Evolutionary conservation across 176 grass and related monocot species (phyloP), one percentile per base, ranked within the genome.

Genomic region (Avena eriantha): DNA sequence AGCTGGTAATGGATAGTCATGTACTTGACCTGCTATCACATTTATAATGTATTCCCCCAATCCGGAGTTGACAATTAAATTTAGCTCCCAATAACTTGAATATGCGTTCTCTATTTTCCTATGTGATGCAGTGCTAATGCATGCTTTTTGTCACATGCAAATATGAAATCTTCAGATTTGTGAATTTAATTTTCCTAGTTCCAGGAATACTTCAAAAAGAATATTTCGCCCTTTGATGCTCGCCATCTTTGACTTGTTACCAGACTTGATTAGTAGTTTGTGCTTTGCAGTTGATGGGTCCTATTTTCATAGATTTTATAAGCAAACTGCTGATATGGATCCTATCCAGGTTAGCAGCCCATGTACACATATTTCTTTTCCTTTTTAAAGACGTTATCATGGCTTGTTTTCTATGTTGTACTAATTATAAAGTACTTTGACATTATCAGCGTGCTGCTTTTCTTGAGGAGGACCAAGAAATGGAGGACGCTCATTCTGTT

Each of bases 221-320:
- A 35, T 57, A 65, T 2, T 1, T 81, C 67, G 2, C 16, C 10
- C 46, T 71, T 77, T 63, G 86, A 23, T 74, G 57, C 15, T 22
- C 13, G 4, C 48, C 61, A 49, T 17, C 24, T 83, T 76, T 39
- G 39, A 49, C 53, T 77, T 78, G 9, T 22, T 33, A 36, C 39
- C 39, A 73, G 4, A 79, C 64, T 84, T 83, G 23, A 73, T 60
- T 74, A 29, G 12, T 70, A 56, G 4, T 70, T 84, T 68, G 39
- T 85, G 34, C 17, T 86, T 77, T 94, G 74, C 60, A 98, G 96
- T 33, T 60, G 93, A 95, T 79, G 96, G 84, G 16, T 98, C 96
- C 54, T 98, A 92, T 88, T 88, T 98, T 73, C 91, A 98, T 84
- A 95, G 88, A 43, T 95, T 98, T 79, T 98, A 94, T 80, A 95